Base-by-base conservation (phyloP, 345 rosid genomes). In the Gossypium turneri region DNA sequence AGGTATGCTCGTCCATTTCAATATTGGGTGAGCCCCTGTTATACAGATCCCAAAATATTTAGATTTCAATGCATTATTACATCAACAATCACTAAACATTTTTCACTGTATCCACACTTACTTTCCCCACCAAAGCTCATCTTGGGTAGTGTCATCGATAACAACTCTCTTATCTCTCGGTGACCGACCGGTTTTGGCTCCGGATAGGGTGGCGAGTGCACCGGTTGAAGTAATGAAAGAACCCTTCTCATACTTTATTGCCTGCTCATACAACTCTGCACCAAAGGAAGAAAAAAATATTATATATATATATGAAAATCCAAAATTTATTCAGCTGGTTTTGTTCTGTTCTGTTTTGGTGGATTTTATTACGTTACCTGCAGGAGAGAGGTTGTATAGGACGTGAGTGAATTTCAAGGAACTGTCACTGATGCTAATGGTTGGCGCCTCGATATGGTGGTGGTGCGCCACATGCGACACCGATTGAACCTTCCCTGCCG, bases 111-210 rank as follows among this genome's bases (percentile, higher is more conserved):
- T 34, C 41, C 41, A 34, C 9, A 60, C 98, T 90, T 75, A 94
- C 99, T 90, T 94, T 58, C 99, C 99, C 99, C 99, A 94, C 99
- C 99, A 94, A 74, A 94, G 98, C 41, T 90, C 96, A 3, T 81
- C 79, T 75, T 83, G 84, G 0, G 98, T 90, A 19, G 84, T 80
- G 12, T 84, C 90, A 75, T 94, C 99, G 81, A 71, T 91, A 71
- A 94, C 99, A 8, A 94, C 93, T 62, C 99, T 97, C 86, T 94
- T 94, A 72, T 94, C 99, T 52, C 96, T 88, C 6, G 99, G 99
- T 75, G 98, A 81, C 20, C 99, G 81, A 7, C 99, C 99, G 17
- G 97, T 94, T 75, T 94, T 94, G 25, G 99, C 99, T 25, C 99
- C 99, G 0, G 99, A 94, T 2, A 94, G 90, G n/a, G 99, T 94